Conservation (phyloP, 202 grass and related monocot species). For the Bolboschoenoplectus hybrid region DNA sequence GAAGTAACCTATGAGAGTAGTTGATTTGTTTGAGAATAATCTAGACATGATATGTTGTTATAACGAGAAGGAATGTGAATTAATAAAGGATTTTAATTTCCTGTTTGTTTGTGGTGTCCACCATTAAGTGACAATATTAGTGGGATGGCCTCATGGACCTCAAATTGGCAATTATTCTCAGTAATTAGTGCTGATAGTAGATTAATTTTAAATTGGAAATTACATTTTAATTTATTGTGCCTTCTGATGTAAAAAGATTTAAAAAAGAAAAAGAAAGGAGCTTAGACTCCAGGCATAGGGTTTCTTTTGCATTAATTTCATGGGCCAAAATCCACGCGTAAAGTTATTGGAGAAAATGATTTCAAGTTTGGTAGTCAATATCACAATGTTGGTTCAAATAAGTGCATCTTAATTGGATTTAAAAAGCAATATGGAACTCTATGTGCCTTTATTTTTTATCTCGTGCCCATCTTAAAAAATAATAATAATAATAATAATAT, state of each 20-base stretch:
- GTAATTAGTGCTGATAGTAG: neutral
- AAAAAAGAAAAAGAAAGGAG: conserved; percentile 7
- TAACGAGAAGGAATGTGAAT: neutral
- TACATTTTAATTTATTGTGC: conserved; percentile 24
- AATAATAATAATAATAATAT: neutral
- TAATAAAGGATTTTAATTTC: neutral
- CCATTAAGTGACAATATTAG: conserved; percentile 20
- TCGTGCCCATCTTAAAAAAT: neutral
- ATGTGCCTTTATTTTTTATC: neutral
- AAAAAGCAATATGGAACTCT: neutral
- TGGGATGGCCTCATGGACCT: conserved; percentile 20
- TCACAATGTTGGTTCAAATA: conserved; percentile 7
- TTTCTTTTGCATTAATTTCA: neutral
- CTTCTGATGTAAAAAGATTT: conserved; percentile 27
- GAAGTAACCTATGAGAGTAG: neutral
- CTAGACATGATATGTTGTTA: conserved; percentile 2
- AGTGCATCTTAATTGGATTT: neutral
- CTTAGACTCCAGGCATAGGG: neutral
- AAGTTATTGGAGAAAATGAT: conserved; percentile 11
- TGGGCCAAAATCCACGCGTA: neutral
- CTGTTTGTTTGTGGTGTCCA: neutral
- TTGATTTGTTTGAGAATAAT: conserved; percentile 11
- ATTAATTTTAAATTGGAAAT: neutral
- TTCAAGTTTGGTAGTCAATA: conserved; percentile 15
- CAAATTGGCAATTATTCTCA: neutral